Evolutionary conservation across 768 basidiomycete genomes (phyloP), one percentile per base, ranked within the genome.

Genomic region (Tricholoma sp.): DNA sequence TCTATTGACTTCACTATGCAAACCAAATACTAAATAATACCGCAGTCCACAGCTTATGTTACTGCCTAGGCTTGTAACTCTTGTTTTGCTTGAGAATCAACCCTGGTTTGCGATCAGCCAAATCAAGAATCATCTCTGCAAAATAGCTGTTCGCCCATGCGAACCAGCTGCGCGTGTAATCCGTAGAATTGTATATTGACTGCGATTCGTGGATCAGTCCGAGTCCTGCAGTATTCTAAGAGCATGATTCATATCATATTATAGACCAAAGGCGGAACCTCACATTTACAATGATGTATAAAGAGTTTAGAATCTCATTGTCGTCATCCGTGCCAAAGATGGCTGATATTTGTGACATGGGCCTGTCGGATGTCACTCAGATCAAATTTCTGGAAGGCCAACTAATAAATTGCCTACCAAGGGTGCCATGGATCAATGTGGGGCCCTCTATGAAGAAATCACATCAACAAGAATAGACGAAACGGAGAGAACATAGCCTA

Each of bases 91-190:
- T 79, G 67, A 91, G 77, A 50, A 91, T 81, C 27, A 91, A 74
- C 50, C 76, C 74, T 4, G 89, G 89, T 68, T 89, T 89, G 58
- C 88, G 77, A 60, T 81, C 74, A 41, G 89, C 89, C 32, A 91
- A 74, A 63, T 91, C 88, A 54, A 91, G 70, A 18, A 91, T 73
- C 86, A 90, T 89, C 73, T 91, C 89, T 34, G 89, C 83, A 64
- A 90, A 91, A 69, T 86, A 91, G 69, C 86, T 87, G 67, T 89
- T 89, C 12, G 84, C 89, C 88, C 88, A 90, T 19, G 89, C 88
- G 69, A 90, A 90, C 88, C 88, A 90, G 18, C 83, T 76, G 19
- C 88, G 77, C 34, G 86, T 89, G 64, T 87, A 89, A 24, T 77
- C 75, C 14, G 70, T 71, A 18, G 69, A 62, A 32, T 83, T 69